A percentile compares a stretch with the other conserved stretches of the same genome.
Evolutionary conservation across 768 basidiomycete species (phyloP).

Genomic region (Collybia sp.): DNA sequence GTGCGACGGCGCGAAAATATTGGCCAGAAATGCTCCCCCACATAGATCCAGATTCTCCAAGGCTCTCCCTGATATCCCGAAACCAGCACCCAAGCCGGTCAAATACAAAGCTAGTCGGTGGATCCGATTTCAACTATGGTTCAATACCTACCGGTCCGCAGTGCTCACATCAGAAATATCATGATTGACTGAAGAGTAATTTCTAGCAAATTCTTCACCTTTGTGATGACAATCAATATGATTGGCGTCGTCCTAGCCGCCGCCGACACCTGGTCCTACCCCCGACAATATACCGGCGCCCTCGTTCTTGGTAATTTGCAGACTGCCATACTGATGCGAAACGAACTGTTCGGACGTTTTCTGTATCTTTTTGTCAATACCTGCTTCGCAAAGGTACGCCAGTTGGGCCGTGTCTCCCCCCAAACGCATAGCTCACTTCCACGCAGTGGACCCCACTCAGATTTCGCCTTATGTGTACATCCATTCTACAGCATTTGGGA

Average conservation of each 20-base stretch:
- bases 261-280: conserved; percentile 64
- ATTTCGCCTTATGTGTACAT: conserved; percentile 70
- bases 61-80: background rate
- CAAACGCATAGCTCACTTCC: conserved; percentile 1
- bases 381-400: conserved; percentile 67
- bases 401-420: background rate
- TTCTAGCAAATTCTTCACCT: conserved; percentile 66
- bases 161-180: background rate
- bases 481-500: conserved; percentile 71
- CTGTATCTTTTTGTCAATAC: conserved; percentile 71
- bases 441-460: conserved; percentile 38
- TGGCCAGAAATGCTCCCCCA: background rate
- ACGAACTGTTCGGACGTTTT: conserved; percentile 78
- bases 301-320: conserved; percentile 74
- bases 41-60: background rate
- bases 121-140: conserved; percentile 68
- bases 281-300: conserved; percentile 59
- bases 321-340: conserved; percentile 70
- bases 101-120: conserved; percentile 42
- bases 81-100: conserved; percentile 13
- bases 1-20: background rate
- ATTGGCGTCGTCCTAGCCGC: conserved; percentile 57
- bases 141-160: conserved; percentile 69
- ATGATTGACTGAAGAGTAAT: background rate
- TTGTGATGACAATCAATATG: conserved; percentile 57